Base-by-base conservation (phyloP, 768 basidiomycete species). In the Mycena crocata region DNA sequence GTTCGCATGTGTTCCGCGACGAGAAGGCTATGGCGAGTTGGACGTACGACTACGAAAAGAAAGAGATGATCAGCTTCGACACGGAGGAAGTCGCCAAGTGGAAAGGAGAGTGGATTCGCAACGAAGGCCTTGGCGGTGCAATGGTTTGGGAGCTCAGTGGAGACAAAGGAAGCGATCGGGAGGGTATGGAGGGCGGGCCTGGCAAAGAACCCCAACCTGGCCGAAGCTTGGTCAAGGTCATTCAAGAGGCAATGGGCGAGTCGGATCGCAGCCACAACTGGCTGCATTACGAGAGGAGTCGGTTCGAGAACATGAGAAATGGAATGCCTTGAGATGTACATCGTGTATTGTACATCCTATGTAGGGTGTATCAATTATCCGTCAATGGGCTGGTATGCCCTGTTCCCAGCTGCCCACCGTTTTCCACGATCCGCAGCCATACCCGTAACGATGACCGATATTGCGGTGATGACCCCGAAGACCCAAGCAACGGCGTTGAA, bases 111-210 rank as follows among this genome's bases (percentile, higher is more conserved):
- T 98, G 91, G 82, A 95, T 99, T 74, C 82, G 82, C 72, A 84
- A 86, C 37, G 87, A 91, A 74, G 87, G 88, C 0, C 80, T 99
- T 5, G 94, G 93, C 8, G 98, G 98, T 0, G 93, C 92, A 60
- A 99, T 99, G 98, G 91, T 91, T 71, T 95, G 94, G 94, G 94
- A 96, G 76, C 82, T 97, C 44, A 92, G 91, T 21, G 95, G 94
- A 3, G 97, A 98, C 80, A 94, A 95, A 76, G 88, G 88, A 1
- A 80, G 80, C 6, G 71, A 76, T 32, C 85, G 92, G 56, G 88
- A 91, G 40, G 92, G 87, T 17, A 90, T 94, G 88, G 93, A 94
- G 68, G 78, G 80, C 10, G 92, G 93, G 3, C 83, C 80, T 1
- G 93, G 93, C 2, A 95, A 95, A 77, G 91, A 91, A 30, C 83